These are phyloP conservation scores for Salicornia ramosissima DNA, from an alignment of 148 eudicot genomes.

Conservation along the genomic window DNA sequence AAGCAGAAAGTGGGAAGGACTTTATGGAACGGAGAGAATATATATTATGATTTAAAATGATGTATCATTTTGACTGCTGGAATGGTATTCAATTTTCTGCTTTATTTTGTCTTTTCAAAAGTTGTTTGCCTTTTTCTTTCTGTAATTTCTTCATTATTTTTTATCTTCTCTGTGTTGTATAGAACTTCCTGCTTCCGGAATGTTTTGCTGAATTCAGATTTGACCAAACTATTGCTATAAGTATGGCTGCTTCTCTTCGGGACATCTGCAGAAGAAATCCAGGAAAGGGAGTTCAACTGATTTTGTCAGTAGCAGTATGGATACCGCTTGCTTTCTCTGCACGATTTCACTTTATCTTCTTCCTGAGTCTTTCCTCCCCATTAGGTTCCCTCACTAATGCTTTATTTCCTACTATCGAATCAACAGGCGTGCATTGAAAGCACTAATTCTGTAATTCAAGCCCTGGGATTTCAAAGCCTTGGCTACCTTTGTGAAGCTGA, in stretches of 20 bases:
- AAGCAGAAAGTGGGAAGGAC: too few relatives aligned
- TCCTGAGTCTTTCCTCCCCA: not conserved
- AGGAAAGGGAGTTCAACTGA: conserved; percentile 92
- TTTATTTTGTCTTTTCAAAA: too few relatives aligned
- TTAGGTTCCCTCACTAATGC: not conserved
- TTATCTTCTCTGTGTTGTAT: conserved; percentile 18
- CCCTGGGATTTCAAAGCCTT: conserved; percentile 84
- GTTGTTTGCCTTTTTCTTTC: too few relatives aligned
- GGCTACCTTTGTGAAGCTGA: conserved; percentile 96
- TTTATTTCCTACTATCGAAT: conserved; percentile 28
- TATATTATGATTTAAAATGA: too few relatives aligned
- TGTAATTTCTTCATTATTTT: not conserved
- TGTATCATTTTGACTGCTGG: too few relatives aligned
- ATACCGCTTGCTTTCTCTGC: conserved; percentile 16
- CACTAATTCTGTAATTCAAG: conserved; percentile 54
- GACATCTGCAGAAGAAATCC: conserved; percentile 87
- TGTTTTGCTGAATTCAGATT: conserved; percentile 40
- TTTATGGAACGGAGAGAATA: too few relatives aligned
- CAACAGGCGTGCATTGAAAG: conserved; percentile 83
- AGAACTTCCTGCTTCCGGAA: conserved; percentile 71
- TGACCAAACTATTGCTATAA: conserved; percentile 51
- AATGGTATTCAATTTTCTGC: too few relatives aligned
- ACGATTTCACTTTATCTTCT: not conserved
- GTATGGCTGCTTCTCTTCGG: conserved; percentile 76
- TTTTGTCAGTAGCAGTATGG: conserved; percentile 85